Evolutionary conservation across 139 green algal species (phyloP).

Genomic region (Chlamydomonas sp.): DNA sequence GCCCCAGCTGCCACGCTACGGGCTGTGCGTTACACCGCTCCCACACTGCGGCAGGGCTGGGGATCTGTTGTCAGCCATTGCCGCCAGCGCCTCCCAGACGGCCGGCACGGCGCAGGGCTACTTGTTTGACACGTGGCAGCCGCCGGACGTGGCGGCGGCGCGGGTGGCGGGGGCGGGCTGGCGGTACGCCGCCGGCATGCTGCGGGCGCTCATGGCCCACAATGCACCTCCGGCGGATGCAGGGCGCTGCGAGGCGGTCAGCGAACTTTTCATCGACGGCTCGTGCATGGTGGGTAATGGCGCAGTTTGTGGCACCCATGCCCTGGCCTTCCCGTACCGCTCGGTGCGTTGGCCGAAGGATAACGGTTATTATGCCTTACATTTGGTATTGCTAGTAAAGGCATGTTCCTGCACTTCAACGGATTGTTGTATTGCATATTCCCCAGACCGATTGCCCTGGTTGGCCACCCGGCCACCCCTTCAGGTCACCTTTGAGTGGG

Average conservation of each 20-base stretch:
- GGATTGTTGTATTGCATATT: too few relatives aligned
- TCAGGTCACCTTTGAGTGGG: slow-evolving; percentile 9
- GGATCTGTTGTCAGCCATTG: not conserved
- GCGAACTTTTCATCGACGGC: not conserved
- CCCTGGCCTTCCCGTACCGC: not conserved
- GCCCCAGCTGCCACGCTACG: not conserved
- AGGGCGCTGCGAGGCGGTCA: not conserved
- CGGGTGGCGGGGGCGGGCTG: not conserved
- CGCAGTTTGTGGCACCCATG: too few relatives aligned
- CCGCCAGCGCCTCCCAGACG: not conserved
- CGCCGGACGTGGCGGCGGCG: not conserved
- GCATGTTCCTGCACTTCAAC: not conserved
- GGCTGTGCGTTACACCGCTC: not conserved
- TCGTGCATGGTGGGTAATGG: not conserved
- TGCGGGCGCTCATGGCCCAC: not conserved
- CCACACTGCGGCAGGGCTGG: not conserved
- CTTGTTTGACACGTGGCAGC: not conserved
- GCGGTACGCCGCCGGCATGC: not conserved
- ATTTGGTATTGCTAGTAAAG: too few relatives aligned
- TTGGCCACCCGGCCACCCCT: not conserved
- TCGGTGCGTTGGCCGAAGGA: not conserved
- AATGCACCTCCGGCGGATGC: not conserved
- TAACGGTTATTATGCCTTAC: not conserved
- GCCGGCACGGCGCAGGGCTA: not conserved
- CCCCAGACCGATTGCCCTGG: not conserved